Evolutionary conservation across 257 asterid genomes (phyloP).

Genomic region (Solanum virginianum): DNA sequence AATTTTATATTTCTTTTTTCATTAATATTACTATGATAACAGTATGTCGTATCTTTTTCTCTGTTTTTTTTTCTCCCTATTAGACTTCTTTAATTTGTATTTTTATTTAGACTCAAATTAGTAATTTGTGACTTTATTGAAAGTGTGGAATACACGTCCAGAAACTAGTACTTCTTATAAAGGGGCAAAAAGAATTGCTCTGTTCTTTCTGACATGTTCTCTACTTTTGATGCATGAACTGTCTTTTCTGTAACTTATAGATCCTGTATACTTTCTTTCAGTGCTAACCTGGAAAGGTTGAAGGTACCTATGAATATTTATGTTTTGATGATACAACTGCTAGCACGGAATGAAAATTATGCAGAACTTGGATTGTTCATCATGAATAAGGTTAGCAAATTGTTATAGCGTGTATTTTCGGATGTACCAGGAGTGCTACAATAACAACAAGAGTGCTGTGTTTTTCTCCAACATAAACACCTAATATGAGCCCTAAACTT

Average conservation of each 20-base stretch:
- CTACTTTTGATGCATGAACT: neutral
- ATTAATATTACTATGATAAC: too few species aligned
- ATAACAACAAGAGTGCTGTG: neutral
- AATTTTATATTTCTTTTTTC: too few species aligned
- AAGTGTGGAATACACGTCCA: too few species aligned
- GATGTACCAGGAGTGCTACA: neutral
- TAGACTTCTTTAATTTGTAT: too few species aligned
- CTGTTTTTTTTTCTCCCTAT: too few species aligned
- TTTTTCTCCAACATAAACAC: neutral
- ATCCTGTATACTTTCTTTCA: conserved; percentile 18
- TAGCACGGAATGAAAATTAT: conserved; percentile 68
- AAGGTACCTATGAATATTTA: conserved; percentile 58
- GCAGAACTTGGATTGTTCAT: conserved; percentile 65
- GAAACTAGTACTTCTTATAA: neutral
- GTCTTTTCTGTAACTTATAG: neutral
- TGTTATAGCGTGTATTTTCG: neutral
- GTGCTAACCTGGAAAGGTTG: conserved; percentile 66
- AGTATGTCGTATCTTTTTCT: too few species aligned
- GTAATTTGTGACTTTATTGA: too few species aligned
- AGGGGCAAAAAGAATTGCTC: neutral
- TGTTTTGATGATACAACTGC: conserved; percentile 68
- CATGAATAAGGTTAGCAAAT: conserved; percentile 55
- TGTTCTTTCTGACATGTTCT: neutral
- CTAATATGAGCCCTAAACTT: neutral
- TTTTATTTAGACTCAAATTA: too few species aligned